Base-by-base conservation (phyloP, 148 eudicot genomes). In the Camellia lanceoleosa region DNA sequence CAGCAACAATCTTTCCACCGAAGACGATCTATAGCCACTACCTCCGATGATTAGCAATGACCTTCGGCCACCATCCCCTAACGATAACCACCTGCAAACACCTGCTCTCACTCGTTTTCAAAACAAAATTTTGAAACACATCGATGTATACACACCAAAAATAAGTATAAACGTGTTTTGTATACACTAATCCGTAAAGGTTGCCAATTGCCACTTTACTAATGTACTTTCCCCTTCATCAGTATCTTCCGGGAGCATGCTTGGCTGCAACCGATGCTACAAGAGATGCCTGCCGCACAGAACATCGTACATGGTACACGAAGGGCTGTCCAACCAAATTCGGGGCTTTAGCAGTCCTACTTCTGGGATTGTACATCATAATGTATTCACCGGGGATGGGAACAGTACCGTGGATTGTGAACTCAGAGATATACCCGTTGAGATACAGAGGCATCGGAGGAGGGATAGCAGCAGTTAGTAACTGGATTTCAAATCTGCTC, bases 311-410 rank as follows among this genome's bases (percentile, higher is more conserved):
- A 10, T 93, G 91, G 93, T 95, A 88, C 85, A 90, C 94, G 8
- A 54, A 86, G 51, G 98, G 98, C 7, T 93, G 98, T 75, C 98
- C 98, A 0, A 91, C 91, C 87, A 90, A 87, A 77, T 79, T 90
- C 1, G 98, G 98, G 11, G 73, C 82, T 19, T 82, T 92, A 76
- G 94, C 97, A 0, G 87, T 94, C n/a, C 38, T 86, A 1, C 84
- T 91, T 9, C 72, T 93, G 30, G 97, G 87, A 61, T 81, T 86
- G 47, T 95, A 93, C 87, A 95, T 95, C 16, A 82, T 95, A 61
- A 56, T 87, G 2, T 93, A 88, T 86, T 89, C 98, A 2, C 96
- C 97, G 1, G 98, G 97, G 2, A 92, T 94, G 95, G 97, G 95
- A 68, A 90, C 95, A 0, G 94, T 78, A 23, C 95, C 98, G 14